Base-by-base conservation (phyloP, 179 eudicot species). In the Vitellaria paradoxa region DNA sequence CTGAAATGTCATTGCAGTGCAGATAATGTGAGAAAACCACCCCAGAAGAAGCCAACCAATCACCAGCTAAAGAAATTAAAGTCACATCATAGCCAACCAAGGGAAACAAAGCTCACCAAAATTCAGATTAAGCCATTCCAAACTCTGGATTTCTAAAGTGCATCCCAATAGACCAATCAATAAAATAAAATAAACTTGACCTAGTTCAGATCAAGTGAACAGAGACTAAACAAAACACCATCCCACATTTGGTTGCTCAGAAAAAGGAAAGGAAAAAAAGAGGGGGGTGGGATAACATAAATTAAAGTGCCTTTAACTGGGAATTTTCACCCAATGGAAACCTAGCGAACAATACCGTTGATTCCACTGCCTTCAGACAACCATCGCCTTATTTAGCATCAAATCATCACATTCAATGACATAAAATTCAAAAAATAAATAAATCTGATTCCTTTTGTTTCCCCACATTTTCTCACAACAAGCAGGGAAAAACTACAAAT, bases 1-100 rank as follows among this genome's bases (percentile, higher is more conserved):
- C 83, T 80, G 79, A 76, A 80, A 80, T 76, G 45, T n/a, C 56
- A 69, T 9, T 3, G 15, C 12, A 40, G 9, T 14, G 30, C 2
- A 53, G 26, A 53, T 30, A 57, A 57, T 73, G 53, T 73, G 49
- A 73, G 37, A 1, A 10, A 72, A 56, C 75, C 49, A 72, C 24
- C 49, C 45, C 24, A 7, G 1, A 30, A 47, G 56, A 52, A 52
- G 2, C 42, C 75, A 52, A 56, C 20, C 64, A 40, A 17, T 17
- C 75, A 72, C 75, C 47, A 59, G 57, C 9, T 68, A 5, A 20
- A 72, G 49, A 72, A 56, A 8, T 10, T 56, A 18, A 12, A 72
- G n/a, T 5, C 55, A 15, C n/a, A 26, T 72, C 3, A 55, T 30
- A 15, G 23, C 64, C 9, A 30, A 55, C 75, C 75, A 55, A 68